A percentile compares a stretch with the other conserved stretches of the same genome.
These are phyloP conservation scores for Acanthamoeba royreba DNA, from an alignment of 208 protist genomes.

Conservation along the genomic window DNA sequence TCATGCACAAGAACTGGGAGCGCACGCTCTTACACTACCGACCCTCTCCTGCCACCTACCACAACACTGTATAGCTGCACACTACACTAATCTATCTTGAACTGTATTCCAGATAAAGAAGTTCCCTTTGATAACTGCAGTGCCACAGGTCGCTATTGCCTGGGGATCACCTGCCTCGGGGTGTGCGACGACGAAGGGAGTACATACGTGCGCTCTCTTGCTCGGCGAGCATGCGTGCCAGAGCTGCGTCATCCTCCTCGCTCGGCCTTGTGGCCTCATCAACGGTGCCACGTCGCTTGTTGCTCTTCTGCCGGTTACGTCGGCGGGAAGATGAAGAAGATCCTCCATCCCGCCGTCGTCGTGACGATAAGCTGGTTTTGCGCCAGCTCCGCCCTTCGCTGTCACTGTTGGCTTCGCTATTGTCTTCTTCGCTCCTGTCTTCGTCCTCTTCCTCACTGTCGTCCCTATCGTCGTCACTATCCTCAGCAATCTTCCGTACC, in stretches of 20 bases:
- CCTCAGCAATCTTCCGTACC: neutral
- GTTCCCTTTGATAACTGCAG: too few relatives aligned
- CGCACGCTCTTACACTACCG: neutral
- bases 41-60: neutral
- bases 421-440: neutral
- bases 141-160: too few relatives aligned
- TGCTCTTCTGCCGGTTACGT: neutral
- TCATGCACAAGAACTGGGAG: constrained; percentile 33
- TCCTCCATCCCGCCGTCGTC: neutral
- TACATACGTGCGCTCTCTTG: neutral
- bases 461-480: neutral
- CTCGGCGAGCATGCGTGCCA: neutral
- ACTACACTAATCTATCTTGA: too few relatives aligned
- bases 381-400: neutral
- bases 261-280: neutral
- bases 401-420: neutral
- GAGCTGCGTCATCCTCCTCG: neutral
- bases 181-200: neutral
- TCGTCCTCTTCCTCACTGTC: too few relatives aligned
- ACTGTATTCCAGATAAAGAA: too few relatives aligned
- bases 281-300: neutral
- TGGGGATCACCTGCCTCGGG: neutral
- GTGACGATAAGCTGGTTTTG: neutral
- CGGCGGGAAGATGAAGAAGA: too few relatives aligned
- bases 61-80: constrained; percentile 10